A percentile compares a stretch with the other conserved stretches of the same genome.
phyloP scores from a whole-genome alignment of 768 basidiomycete genomes.

The Leccinum obscurum region DNA sequence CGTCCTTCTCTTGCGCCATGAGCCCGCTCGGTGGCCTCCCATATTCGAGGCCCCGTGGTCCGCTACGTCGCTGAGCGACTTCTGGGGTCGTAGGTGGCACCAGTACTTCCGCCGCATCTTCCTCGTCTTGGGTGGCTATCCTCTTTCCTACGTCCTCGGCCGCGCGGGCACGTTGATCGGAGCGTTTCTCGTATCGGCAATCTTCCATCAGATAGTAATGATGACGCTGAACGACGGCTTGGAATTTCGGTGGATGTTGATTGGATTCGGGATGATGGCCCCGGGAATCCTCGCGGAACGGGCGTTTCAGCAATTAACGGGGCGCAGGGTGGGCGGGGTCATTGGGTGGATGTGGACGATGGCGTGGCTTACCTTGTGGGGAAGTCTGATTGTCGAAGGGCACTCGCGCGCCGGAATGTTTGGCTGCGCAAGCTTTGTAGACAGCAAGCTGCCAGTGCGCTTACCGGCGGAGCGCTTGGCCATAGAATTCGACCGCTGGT shows the following conservation, averaged over 20 bases:
- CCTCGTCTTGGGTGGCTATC: conserved; percentile 33
- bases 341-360: conserved; percentile 39
- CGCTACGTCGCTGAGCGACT: conserved; percentile 37
- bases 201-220: conserved; percentile 53
- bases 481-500: conserved; percentile 13
- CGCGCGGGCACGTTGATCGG: conserved; percentile 51
- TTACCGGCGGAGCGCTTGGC: conserved; percentile 12
- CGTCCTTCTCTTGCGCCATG: conserved; percentile 30
- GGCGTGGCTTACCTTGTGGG: conserved; percentile 28
- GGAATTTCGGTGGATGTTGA: conserved; percentile 42
- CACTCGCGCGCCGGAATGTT: conserved; percentile 15
- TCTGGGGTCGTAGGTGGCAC: conserved; percentile 43
- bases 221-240: conserved; percentile 50
- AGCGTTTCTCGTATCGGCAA: conserved; percentile 54
- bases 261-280: conserved; percentile 58
- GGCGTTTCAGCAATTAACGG: conserved; percentile 21
- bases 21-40: conserved; percentile 35
- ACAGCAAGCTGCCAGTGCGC: conserved; percentile 9
- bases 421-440: conserved; percentile 6
- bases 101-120: conserved; percentile 33
- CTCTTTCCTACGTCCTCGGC: conserved; percentile 42
- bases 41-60: conserved; percentile 35
- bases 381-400: conserved; percentile 24
- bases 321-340: conserved; percentile 31
- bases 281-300: conserved; percentile 50